Base-by-base conservation (phyloP, 306 rosid species). In the Prosopis cineraria region DNA sequence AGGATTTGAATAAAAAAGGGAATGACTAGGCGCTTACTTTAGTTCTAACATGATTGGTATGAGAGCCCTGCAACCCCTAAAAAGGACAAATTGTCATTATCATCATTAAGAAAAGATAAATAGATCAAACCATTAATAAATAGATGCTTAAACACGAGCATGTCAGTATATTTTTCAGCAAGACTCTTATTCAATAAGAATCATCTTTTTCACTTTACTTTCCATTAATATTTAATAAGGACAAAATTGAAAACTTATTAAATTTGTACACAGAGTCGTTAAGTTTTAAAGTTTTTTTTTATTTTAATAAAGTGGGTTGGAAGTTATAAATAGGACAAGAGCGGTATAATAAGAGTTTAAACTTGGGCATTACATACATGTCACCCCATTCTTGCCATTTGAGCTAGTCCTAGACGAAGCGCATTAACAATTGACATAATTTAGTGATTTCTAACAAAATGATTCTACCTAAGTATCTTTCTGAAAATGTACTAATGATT, bases 51-150 rank as follows among this genome's bases (percentile, higher is more conserved):
- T 66, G 78, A 33, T 74, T 71, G 55, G 52, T 53, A 25, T 36
- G 63, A 47, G 87, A 68, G 44, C 75, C 75, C 97, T 93, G 90
- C 87, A 84, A 78, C 33, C 60, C 68, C 75, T 63, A 55, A 68
- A 50, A 72, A 84, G 74, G 48, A 58, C 63, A 58, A 62, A 65
- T 76, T 12, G 11, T 52, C 60, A 73, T 33, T 13, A 53, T 29
- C 34, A 53, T 72, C 59, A 60, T 60, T 33, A 13, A 16, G 20
- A 60, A 24, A 55, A 60, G 16, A 30, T 10, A 25, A 56, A 22
- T 24, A 25, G 33, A 56, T 25, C 7, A 25, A 56, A 20, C 11
- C 58, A 11, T 24, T 56, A 17, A 25, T 56, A 24, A 24, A 25
- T 12, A 25, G 33, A 56, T 2, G 17, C 10, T 10, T 11, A 56